Percentiles rank a stretch among this genome's conserved stretches.
Evolutionary conservation across 192 early-diverging fungal species (phyloP).

Genomic region (Geranomyces michiganensis): DNA sequence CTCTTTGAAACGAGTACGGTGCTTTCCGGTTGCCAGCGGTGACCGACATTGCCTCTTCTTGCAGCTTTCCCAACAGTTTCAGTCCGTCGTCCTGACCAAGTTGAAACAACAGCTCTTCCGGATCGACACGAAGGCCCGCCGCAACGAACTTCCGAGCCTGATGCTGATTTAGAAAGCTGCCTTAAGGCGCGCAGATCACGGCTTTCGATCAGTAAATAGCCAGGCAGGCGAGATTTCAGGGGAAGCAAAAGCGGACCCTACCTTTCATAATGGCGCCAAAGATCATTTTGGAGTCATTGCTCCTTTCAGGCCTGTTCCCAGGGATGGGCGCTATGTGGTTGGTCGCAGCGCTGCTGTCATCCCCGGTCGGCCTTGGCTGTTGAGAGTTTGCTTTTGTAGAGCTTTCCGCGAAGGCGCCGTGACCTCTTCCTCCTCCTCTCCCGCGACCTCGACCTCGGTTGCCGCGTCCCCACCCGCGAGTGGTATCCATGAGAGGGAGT

Average conservation of each 20-base stretch:
- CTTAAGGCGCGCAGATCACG: background rate
- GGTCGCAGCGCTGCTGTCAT: too few relatives aligned
- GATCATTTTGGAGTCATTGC: background rate
- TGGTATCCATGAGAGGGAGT: too few relatives aligned
- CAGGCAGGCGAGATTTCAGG: background rate
- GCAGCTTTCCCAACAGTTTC: background rate
- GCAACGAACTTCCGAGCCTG: conserved; percentile 9
- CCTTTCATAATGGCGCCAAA: background rate
- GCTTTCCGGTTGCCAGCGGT: background rate
- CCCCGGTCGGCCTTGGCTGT: too few relatives aligned
- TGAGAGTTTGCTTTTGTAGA: too few relatives aligned
- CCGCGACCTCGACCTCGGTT: too few relatives aligned
- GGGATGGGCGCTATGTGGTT: background rate
- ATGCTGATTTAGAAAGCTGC: conserved; percentile 7
- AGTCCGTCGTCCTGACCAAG: background rate
- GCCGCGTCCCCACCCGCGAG: too few relatives aligned
- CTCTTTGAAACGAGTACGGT: conserved; percentile 16
- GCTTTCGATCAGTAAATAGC: background rate
- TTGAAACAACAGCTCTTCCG: conserved; percentile 12
- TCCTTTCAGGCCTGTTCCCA: background rate
- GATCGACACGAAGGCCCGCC: background rate
- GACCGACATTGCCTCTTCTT: conserved; percentile 11
- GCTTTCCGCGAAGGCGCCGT: too few relatives aligned
- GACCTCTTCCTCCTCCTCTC: too few relatives aligned
- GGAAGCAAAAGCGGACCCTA: background rate